Conservation (phyloP, 495 filamentous ascomycete species). For the Sordaria brevicollis region DNA sequence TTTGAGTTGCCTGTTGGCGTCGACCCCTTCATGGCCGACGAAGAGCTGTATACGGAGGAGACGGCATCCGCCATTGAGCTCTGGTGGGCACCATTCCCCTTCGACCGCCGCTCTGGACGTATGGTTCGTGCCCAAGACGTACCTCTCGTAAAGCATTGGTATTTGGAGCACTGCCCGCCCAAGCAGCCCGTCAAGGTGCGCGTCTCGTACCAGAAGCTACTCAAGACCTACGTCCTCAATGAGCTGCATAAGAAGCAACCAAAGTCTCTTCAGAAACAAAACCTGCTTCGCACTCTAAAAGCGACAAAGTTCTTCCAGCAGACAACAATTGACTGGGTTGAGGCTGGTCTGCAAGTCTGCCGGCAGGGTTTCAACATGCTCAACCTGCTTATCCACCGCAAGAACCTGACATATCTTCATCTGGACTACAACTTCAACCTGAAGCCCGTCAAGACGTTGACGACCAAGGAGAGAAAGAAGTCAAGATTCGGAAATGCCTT, state of each 20-base stretch:
- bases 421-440: constrained; percentile 99
- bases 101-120: constrained; percentile 90
- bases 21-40: constrained; percentile 81
- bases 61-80: constrained; percentile 87
- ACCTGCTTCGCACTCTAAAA: constrained; percentile 79
- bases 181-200: constrained; percentile 90
- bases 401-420: constrained; percentile 98
- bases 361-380: constrained; percentile 99
- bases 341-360: constrained; percentile 96
- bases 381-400: constrained; percentile 93
- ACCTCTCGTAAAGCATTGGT: constrained; percentile 96
- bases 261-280: constrained; percentile 92
- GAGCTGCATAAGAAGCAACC: constrained; percentile 90
- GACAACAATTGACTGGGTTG: constrained; percentile 98
- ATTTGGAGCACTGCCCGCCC: constrained; percentile 85
- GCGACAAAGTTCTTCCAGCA: constrained; percentile 99
- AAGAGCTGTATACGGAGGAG: constrained; percentile 82
- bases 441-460: constrained; percentile 97
- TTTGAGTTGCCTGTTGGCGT: constrained; percentile 74
- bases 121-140: constrained; percentile 98
- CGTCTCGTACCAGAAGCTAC: constrained; percentile 97
- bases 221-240: constrained; percentile 95
- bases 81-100: constrained; percentile 98
- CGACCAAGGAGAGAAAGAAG: constrained; percentile 99
- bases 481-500: constrained; percentile 99